Evolutionary conservation across 2,329 filamentous ascomycete genomes (phyloP), one percentile per base, ranked within the genome.

Genomic region (Fusarium albidum): DNA sequence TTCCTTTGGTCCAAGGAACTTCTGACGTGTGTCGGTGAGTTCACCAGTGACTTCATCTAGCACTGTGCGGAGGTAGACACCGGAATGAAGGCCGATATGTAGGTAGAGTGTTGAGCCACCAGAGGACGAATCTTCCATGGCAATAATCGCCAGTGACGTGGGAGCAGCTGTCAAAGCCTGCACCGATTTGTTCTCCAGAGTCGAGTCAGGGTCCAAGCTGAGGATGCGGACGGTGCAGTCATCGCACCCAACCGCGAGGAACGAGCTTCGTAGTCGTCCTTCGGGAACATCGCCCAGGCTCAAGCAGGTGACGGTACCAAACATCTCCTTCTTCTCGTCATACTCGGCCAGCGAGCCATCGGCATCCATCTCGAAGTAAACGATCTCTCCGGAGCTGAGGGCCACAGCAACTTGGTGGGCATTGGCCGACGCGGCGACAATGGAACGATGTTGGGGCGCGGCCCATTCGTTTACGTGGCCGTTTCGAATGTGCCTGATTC

Each of bases 341-440:
- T 97, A 96, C 75, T 98, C 94, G 28, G 92, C 92, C 27, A 98
- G 80, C 4, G 90, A 90, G 26, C 93, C 93, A 73, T 98, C 94
- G 0, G 86, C 83, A 68, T 97, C 95, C 86, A 97, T 94, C 71
- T 99, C 96, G 65, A 99, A 99, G 70, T 98, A 99, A 34, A 96
- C 91, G 59, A 99, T 94, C 72, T 99, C 95, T 31, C 94, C 94
- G 9, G 93, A 97, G 70, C 93, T 98, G 21, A 99, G 80, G 1
- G 95, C 95, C 42, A 98, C 88, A 4, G 92, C 92, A 21, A 99
- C 91, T 74, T 99, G 95, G 34, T 91, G 86, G 66, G 94, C 88
- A 68, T 99, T 99, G 13, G 94, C 95, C 2, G 94, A 89, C 28
- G 94, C 96, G 9, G 94, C 92, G 39, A 98, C 92, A 60, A 99